Conservation (phyloP, 805 yeast genomes). For the Lachancea sp. region DNA sequence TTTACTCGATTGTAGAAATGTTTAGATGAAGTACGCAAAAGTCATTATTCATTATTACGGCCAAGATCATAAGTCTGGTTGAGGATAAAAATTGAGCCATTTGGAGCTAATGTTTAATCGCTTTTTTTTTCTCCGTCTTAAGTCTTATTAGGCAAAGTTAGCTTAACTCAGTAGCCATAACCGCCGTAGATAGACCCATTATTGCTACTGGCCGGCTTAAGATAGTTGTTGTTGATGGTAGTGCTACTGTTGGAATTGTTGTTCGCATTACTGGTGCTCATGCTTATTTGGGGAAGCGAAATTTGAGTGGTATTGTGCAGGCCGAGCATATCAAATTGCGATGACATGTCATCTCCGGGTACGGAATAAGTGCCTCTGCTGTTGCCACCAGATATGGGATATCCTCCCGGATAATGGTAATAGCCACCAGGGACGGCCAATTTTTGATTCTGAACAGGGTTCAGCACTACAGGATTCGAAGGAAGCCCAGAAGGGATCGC, state of each 20-base stretch:
- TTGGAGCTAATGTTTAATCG: neutral
- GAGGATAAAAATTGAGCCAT: neutral
- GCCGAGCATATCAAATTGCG: conserved; percentile 28
- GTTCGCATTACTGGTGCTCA: conserved; percentile 18
- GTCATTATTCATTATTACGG: conserved; percentile 5
- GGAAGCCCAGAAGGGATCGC: neutral
- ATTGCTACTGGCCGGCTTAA: conserved; percentile 14
- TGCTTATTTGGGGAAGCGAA: conserved; percentile 29
- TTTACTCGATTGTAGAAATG: neutral
- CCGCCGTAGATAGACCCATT: conserved; percentile 10
- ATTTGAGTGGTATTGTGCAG: conserved; percentile 27
- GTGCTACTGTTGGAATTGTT: conserved; percentile 9
- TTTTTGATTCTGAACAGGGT: neutral
- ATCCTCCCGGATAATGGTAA: conserved; percentile 30
- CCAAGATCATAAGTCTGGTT: neutral
- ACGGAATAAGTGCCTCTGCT: conserved; percentile 11
- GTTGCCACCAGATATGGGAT: conserved; percentile 17
- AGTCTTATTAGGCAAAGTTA: too few species aligned
- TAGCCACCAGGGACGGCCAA: conserved; percentile 10
- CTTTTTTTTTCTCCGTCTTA: neutral
- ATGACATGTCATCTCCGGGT: conserved; percentile 23
- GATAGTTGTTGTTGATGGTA: conserved; percentile 7
- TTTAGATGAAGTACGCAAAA: neutral
- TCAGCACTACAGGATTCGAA: neutral
- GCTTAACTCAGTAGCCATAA: conserved; percentile 9